phyloP scores from a whole-genome alignment of 345 rosid genomes.

The Camelina neglecta region DNA sequence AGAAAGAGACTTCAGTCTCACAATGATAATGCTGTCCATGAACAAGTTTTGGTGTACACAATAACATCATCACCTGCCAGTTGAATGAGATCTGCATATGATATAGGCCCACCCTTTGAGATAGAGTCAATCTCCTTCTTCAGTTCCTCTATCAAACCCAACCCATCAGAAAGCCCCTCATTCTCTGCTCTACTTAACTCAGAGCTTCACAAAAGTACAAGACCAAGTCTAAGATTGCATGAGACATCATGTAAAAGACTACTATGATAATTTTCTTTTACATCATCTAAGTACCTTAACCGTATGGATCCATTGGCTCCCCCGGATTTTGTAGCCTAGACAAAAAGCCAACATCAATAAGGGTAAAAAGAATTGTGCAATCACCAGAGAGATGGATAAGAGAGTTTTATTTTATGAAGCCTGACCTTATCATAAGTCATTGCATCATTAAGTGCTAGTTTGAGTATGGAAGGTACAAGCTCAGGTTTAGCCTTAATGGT shows the following conservation, averaged over 20 bases:
- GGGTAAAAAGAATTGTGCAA: background rate
- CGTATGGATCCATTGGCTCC: slow-evolving; percentile 94
- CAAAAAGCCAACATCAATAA: slow-evolving; percentile 6
- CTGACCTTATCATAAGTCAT: slow-evolving; percentile 93
- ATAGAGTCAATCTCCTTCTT: slow-evolving; percentile 80
- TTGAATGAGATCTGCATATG: slow-evolving; percentile 86
- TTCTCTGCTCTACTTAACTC: slow-evolving; percentile 94
- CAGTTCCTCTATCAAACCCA: slow-evolving; percentile 60
- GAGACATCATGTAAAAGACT: background rate
- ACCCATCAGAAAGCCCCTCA: slow-evolving; percentile 69
- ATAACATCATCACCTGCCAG: slow-evolving; percentile 55
- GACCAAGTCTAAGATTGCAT: slow-evolving; percentile 5
- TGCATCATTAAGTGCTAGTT: slow-evolving; percentile 80
- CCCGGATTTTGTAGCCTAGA: slow-evolving; percentile 90
- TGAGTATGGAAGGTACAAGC: slow-evolving; percentile 66
- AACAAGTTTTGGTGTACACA: slow-evolving; percentile 20
- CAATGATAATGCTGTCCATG: background rate
- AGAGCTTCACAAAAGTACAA: slow-evolving; percentile 66
- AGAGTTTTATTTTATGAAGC: slow-evolving; percentile 10
- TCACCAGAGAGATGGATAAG: slow-evolving; percentile 13
- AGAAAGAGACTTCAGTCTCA: slow-evolving; percentile 5
- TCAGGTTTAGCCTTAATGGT: slow-evolving; percentile 73
- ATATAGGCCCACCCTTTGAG: slow-evolving; percentile 92
- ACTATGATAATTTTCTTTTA: background rate
- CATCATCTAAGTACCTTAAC: slow-evolving; percentile 59